A percentile compares a stretch with the other conserved stretches of the same genome.
Conservation (phyloP, 1,139 yeast genomes). For the Kodamaea alishanica region DNA sequence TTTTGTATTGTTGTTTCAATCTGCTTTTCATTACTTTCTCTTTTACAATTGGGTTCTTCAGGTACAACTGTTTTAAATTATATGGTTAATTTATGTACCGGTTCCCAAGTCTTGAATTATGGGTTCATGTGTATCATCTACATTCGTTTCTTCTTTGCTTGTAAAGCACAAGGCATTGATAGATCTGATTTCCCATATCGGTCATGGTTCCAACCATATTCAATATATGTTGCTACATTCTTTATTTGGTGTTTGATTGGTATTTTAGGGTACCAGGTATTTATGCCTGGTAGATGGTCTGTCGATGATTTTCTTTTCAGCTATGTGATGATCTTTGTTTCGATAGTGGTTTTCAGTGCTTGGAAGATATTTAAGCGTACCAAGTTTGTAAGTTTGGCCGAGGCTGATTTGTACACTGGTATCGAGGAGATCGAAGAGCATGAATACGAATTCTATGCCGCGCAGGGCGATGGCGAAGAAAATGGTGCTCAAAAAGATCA, state of each 20-base stretch:
- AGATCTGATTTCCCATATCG: constrained; percentile 27
- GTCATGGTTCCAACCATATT: constrained; percentile 35
- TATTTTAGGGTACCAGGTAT: constrained; percentile 38
- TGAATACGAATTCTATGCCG: constrained; percentile 39
- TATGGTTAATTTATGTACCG: constrained; percentile 74
- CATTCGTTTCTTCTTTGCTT: constrained; percentile 56
- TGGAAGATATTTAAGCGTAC: constrained; percentile 37
- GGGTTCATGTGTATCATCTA: constrained; percentile 62
- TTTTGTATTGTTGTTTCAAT: constrained; percentile 30
- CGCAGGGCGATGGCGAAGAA: constrained; percentile 16
- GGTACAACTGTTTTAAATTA: constrained; percentile 69
- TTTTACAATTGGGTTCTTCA: constrained; percentile 56
- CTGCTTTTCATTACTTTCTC: constrained; percentile 33
- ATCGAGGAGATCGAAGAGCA: constrained; percentile 42
- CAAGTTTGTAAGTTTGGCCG: constrained; percentile 26
- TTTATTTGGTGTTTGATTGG: constrained; percentile 35
- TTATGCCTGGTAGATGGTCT: constrained; percentile 33
- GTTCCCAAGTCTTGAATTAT: constrained; percentile 74
- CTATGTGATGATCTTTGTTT: constrained; percentile 39
- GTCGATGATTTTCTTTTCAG: constrained; percentile 39
- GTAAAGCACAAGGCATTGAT: constrained; percentile 39
- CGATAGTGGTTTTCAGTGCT: constrained; percentile 25
- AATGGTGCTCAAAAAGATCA: constrained; percentile 5
- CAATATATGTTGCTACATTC: constrained; percentile 26
- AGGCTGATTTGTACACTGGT: constrained; percentile 36